These are phyloP conservation scores for Colletotrichum musicola DNA, from an alignment of 2,329 filamentous ascomycete genomes.

Conservation along the genomic window DNA sequence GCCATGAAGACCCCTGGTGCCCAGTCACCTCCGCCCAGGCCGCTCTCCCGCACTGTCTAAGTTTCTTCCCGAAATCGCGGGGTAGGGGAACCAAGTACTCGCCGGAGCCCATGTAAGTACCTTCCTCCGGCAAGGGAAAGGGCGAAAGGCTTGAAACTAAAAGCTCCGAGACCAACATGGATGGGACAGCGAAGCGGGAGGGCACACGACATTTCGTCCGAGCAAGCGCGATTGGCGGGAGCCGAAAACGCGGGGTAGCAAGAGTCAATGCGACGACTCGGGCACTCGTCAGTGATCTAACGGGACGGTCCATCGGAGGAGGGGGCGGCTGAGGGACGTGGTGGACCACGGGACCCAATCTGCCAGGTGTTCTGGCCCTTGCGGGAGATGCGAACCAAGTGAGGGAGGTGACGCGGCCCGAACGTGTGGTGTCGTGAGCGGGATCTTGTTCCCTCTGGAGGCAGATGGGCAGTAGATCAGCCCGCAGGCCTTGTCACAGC, in stretches of 20 bases:
- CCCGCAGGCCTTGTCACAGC: not conserved
- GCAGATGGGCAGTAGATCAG: too few species aligned
- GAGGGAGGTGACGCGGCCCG: not conserved
- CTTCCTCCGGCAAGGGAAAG: not conserved
- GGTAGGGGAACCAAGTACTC: too few species aligned
- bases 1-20: slow-evolving; percentile 16
- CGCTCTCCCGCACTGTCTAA: slow-evolving; percentile 19
- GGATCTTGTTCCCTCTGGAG: too few species aligned
- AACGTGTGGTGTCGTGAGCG: too few species aligned
- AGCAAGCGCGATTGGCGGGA: slow-evolving; percentile 6
- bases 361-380: not conserved
- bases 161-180: slow-evolving; percentile 19
- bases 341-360: not conserved
- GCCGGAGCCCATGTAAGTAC: too few species aligned
- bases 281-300: not conserved
- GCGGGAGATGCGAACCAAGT: not conserved
- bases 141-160: slow-evolving; percentile 1
- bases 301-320: not conserved
- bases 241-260: slow-evolving; percentile 34
- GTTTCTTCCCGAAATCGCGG: slow-evolving; percentile 25
- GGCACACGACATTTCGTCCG: slow-evolving; percentile 11
- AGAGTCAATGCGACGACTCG: slow-evolving; percentile 17
- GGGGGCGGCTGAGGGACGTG: too few species aligned
- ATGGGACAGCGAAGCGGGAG: slow-evolving; percentile 1
- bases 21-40: too few species aligned